Evolutionary conservation across 768 basidiomycete genomes (phyloP), one percentile per base, ranked within the genome.

Genomic region (Boletus tomentosulus): DNA sequence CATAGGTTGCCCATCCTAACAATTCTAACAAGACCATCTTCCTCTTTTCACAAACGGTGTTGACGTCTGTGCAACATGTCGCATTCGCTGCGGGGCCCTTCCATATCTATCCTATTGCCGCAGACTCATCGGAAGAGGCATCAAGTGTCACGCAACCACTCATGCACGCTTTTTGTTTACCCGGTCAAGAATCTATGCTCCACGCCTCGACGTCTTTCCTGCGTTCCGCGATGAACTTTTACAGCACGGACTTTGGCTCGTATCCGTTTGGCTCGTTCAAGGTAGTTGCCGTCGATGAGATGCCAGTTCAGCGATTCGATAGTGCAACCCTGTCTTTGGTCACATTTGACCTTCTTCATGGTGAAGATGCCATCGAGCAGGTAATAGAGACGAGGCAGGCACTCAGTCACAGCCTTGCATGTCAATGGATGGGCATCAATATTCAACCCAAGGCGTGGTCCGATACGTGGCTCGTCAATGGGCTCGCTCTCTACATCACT

Each of bases 241-340:
- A 89, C 69, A 83, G 87, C 25, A 84, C 87, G 10, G 92, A 97
- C 65, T 96, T 87, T 62, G 95, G 94, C 27, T 94, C 93, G 6
- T 99, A 98, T 68, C 97, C 97, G 1, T 98, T 95, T 70, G 83
- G 85, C 39, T 97, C 95, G 16, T 91, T 89, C 79, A 98, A 98
- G 67, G 70, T 96, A 50, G 90, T 94, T 9, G 96, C 98, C 62
- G 92, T 99, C 54, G 91, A 97, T 56, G 87, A 95, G 56, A 76
- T 96, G 61, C 84, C 90, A 0, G 77, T 81, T 12, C 85, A 86
- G 62, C 84, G 91, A 53, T 90, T 92, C 58, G 90, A 94, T 60
- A 84, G 87, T 47, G 88, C 96, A 2, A 89, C 91, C 3, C 68
- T 98, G 49, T 85, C 92, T 2, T 74, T 98, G 39, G 72, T 91